A percentile compares a stretch with the other conserved stretches of the same genome.
Conservation (phyloP, 768 basidiomycete species). For the Suillus hirtellus region DNA sequence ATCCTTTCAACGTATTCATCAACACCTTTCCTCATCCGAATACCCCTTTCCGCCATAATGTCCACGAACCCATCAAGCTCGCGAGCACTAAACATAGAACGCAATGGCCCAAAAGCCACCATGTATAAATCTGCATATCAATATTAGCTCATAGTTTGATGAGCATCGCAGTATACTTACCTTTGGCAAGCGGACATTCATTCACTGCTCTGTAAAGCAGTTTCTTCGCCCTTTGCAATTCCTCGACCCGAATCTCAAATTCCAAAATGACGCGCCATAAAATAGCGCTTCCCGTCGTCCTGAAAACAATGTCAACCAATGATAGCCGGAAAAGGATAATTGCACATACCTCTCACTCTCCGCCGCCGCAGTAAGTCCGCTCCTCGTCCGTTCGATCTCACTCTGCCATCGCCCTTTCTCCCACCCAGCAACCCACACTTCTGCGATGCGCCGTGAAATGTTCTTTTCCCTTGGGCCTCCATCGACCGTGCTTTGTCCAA, state of each 20-base stretch:
- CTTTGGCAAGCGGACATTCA: slow-evolving; percentile 77
- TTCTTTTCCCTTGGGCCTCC: slow-evolving; percentile 49
- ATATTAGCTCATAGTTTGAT: slow-evolving; percentile 16
- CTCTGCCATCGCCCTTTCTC: slow-evolving; percentile 68
- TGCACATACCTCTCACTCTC: slow-evolving; percentile 63
- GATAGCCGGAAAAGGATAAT: not conserved
- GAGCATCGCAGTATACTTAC: slow-evolving; percentile 37
- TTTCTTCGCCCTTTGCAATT: slow-evolving; percentile 64
- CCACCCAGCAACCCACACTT: slow-evolving; percentile 84
- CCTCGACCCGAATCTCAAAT: slow-evolving; percentile 68
- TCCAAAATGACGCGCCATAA: slow-evolving; percentile 77
- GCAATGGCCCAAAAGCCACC: slow-evolving; percentile 71
- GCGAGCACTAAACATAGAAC: slow-evolving; percentile 54
- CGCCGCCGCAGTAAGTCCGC: slow-evolving; percentile 59
- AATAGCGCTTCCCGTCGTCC: slow-evolving; percentile 64
- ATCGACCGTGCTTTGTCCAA: slow-evolving; percentile 45
- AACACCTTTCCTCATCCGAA: slow-evolving; percentile 62
- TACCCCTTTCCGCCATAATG: slow-evolving; percentile 73
- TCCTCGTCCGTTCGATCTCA: slow-evolving; percentile 71
- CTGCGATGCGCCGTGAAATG: slow-evolving; percentile 57
- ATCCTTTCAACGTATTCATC: slow-evolving; percentile 41
- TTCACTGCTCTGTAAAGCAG: slow-evolving; percentile 71
- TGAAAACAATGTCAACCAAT: slow-evolving; percentile 30
- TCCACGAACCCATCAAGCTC: slow-evolving; percentile 68
- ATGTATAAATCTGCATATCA: slow-evolving; percentile 64